These are phyloP conservation scores for Phytophthora sojae DNA, from an alignment of 352 stramenopile species.

Conservation along the genomic window DNA sequence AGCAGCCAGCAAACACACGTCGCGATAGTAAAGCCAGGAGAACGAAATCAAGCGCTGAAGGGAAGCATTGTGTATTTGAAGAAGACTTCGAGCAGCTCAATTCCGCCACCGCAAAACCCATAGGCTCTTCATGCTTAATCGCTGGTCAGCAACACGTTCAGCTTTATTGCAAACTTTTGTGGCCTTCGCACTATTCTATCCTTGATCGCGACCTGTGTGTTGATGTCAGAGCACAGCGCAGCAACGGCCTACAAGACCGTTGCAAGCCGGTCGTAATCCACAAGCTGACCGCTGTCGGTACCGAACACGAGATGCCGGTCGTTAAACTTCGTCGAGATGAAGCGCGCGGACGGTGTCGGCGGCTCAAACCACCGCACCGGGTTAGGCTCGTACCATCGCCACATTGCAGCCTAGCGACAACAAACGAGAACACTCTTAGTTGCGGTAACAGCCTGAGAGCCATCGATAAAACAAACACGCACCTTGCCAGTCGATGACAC, in stretches of 20 bases:
- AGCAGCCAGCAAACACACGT: slow-evolving; percentile 24
- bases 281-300: slow-evolving; percentile 73
- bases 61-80: slow-evolving; percentile 74
- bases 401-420: slow-evolving; percentile 68
- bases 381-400: slow-evolving; percentile 87
- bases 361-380: slow-evolving; percentile 79
- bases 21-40: slow-evolving; percentile 48
- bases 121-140: slow-evolving; percentile 6
- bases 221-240: slow-evolving; percentile 15
- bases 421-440: slow-evolving; percentile 22
- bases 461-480: background rate
- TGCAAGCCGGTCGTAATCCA: slow-evolving; percentile 82
- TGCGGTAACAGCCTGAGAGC: background rate
- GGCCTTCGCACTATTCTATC: slow-evolving; percentile 42
- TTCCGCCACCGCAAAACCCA: background rate
- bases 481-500: slow-evolving; percentile 82
- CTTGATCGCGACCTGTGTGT: slow-evolving; percentile 28
- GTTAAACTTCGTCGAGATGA: slow-evolving; percentile 79
- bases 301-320: slow-evolving; percentile 81
- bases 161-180: slow-evolving; percentile 20
- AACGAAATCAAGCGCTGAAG: slow-evolving; percentile 54
- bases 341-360: slow-evolving; percentile 54
- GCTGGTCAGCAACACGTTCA: slow-evolving; percentile 11
- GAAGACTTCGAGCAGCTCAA: slow-evolving; percentile 31
- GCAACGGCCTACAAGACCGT: slow-evolving; percentile 53